These are phyloP conservation scores for Neofusicoccum cordaticola DNA, from an alignment of 2,329 filamentous ascomycete species.

Conservation along the genomic window DNA sequence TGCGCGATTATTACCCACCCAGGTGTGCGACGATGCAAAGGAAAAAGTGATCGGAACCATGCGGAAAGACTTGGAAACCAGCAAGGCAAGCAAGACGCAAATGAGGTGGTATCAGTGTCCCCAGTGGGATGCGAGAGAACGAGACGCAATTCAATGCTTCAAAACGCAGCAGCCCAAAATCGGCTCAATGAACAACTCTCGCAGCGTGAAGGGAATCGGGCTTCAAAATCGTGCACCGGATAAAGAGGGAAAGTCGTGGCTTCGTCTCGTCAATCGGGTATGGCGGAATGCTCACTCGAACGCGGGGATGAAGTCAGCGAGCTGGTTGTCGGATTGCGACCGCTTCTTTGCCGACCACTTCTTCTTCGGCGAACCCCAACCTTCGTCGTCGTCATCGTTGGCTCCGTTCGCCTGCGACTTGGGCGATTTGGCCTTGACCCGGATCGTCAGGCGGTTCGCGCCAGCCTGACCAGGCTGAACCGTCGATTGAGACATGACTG, in stretches of 20 bases:
- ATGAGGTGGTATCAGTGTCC: constrained; percentile 11
- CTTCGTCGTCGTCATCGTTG: constrained; percentile 13
- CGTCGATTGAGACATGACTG: constrained; percentile 15
- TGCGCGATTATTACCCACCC: constrained; percentile 11
- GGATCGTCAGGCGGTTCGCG: constrained; percentile 11
- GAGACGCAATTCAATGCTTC: constrained; percentile 12
- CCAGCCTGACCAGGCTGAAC: constrained; percentile 7
- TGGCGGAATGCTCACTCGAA: constrained; percentile 11
- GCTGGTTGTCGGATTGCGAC: constrained; percentile 8
- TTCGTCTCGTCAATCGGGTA: constrained; percentile 14
- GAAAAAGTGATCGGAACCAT: not conserved
- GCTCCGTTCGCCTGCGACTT: not conserved
- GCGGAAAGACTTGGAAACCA: not conserved
- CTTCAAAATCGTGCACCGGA: constrained; percentile 2
- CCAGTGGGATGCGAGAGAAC: constrained; percentile 6
- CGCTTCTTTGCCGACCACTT: constrained; percentile 15
- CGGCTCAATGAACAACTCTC: constrained; percentile 10
- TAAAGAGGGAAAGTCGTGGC: constrained; percentile 14
- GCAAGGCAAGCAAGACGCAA: constrained; percentile 10
- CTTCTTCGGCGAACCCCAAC: constrained; percentile 15
- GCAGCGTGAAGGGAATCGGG: not conserved
- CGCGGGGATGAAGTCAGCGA: constrained; percentile 13
- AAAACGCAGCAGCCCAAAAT: constrained; percentile 8
- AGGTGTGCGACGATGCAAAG: not conserved
- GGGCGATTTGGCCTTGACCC: constrained; percentile 9